Evolutionary conservation across 495 filamentous ascomycete species (phyloP).

Genomic region (Recurvomyces mirabilis): DNA sequence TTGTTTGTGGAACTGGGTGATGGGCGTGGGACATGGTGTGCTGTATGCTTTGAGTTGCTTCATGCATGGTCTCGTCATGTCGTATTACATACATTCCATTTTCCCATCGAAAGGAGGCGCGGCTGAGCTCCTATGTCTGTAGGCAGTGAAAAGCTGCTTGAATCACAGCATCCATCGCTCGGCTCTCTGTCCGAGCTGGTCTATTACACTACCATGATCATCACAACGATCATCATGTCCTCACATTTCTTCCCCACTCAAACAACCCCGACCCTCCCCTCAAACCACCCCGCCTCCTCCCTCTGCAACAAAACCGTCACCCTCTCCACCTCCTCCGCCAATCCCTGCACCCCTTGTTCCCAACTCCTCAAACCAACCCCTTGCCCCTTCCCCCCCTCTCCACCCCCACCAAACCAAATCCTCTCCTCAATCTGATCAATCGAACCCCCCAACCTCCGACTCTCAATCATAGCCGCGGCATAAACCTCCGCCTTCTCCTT

Average conservation of each 20-base stretch:
- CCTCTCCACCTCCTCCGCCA: constrained; percentile 81
- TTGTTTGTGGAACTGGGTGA: too few species aligned
- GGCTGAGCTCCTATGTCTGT: too few species aligned
- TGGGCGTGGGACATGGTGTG: too few species aligned
- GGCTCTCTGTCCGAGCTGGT: too few species aligned
- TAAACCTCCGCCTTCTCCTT: constrained; percentile 80
- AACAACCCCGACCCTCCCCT: constrained; percentile 13
- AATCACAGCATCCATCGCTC: too few species aligned
- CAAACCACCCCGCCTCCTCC: constrained; percentile 49
- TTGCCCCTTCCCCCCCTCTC: constrained; percentile 30
- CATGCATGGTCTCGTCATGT: too few species aligned
- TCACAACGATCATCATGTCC: background rate
- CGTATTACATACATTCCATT: too few species aligned
- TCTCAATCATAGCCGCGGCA: constrained; percentile 90
- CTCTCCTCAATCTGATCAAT: constrained; percentile 91
- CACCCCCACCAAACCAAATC: constrained; percentile 59
- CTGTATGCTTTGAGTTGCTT: too few species aligned
- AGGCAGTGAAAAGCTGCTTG: too few species aligned
- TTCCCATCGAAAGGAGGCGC: too few species aligned
- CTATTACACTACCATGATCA: too few species aligned
- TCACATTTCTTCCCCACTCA: background rate
- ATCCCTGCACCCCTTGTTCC: constrained; percentile 75
- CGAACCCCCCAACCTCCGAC: constrained; percentile 69
- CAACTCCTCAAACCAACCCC: constrained; percentile 66
- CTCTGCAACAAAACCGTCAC: constrained; percentile 64